Percentiles rank a stretch among this genome's conserved stretches.
phyloP scores from a whole-genome alignment of 176 grass and related monocot genomes.

The Oryza meyeriana region DNA sequence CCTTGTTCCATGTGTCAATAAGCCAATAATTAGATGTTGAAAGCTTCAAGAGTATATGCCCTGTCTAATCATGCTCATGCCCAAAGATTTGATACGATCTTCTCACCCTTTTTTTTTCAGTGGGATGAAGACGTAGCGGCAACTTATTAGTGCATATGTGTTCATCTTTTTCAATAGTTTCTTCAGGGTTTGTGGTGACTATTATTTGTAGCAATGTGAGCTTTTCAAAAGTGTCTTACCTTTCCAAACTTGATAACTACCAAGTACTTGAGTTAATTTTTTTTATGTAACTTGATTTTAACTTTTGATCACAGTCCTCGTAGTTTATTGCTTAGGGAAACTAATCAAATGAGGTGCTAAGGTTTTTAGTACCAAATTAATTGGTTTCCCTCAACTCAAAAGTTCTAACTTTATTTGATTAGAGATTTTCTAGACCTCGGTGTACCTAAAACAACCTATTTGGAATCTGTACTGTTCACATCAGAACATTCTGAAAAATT shows the following conservation, averaged over 20 bases:
- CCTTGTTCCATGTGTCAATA: neutral
- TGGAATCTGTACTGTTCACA: neutral
- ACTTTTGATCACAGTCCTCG: neutral
- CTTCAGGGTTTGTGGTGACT: neutral
- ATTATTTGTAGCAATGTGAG: neutral
- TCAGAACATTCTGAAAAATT: neutral
- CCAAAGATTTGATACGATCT: slow-evolving; percentile 23
- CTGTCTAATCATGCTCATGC: neutral
- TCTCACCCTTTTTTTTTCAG: neutral
- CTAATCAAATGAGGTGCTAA: neutral
- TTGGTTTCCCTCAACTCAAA: neutral
- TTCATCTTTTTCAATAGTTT: neutral
- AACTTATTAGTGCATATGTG: neutral
- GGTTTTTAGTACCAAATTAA: neutral
- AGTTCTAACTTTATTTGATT: neutral
- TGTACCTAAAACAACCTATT: neutral
- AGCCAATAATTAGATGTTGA: slow-evolving; percentile 43
- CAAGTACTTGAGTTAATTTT: neutral
- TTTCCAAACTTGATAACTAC: neutral
- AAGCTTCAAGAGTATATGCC: slow-evolving; percentile 23
- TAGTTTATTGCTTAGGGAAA: neutral
- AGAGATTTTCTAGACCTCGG: neutral
- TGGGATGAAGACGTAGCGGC: slow-evolving; percentile 11
- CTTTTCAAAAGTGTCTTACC: neutral
- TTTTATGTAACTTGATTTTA: neutral